phyloP scores from a whole-genome alignment of 768 basidiomycete species.

The Tulasnella sp. region DNA sequence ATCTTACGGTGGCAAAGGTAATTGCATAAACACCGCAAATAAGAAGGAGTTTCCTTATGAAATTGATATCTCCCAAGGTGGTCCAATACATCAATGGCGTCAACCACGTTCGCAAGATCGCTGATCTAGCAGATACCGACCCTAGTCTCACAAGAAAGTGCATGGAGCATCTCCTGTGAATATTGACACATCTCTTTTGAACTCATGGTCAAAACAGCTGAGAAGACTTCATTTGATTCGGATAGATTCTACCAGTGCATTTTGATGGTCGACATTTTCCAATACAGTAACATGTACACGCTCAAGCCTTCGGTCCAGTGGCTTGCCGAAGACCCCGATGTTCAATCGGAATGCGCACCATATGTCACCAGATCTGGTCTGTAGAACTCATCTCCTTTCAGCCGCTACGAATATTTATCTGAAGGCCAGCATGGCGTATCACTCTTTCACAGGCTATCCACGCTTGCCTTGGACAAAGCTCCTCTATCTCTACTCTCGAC shows the following conservation, averaged over 20 bases:
- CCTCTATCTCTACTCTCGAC: constrained; percentile 71
- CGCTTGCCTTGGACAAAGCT: constrained; percentile 82
- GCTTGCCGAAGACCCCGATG: constrained; percentile 74
- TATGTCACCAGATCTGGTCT: constrained; percentile 75
- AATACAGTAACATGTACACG: constrained; percentile 96
- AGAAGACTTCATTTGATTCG: neutral
- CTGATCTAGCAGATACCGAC: constrained; percentile 83
- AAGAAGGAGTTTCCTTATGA: neutral
- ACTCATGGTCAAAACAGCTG: neutral
- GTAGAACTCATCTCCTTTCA: constrained; percentile 15
- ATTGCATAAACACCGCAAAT: neutral
- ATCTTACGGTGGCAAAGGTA: constrained; percentile 85
- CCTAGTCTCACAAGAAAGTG: constrained; percentile 70
- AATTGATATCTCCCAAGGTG: constrained; percentile 38
- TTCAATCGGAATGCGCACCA: constrained; percentile 81
- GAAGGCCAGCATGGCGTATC: too few species aligned
- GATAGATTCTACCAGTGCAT: constrained; percentile 85
- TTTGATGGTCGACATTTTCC: constrained; percentile 95
- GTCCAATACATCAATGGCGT: constrained; percentile 78
- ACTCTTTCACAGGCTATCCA: constrained; percentile 24
- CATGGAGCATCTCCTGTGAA: constrained; percentile 84
- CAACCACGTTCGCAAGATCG: constrained; percentile 84
- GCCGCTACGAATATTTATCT: constrained; percentile 6
- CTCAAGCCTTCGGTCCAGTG: constrained; percentile 76
- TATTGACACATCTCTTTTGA: neutral